Conservation (phyloP, 352 stramenopile species). For the Pythium chondricola region DNA sequence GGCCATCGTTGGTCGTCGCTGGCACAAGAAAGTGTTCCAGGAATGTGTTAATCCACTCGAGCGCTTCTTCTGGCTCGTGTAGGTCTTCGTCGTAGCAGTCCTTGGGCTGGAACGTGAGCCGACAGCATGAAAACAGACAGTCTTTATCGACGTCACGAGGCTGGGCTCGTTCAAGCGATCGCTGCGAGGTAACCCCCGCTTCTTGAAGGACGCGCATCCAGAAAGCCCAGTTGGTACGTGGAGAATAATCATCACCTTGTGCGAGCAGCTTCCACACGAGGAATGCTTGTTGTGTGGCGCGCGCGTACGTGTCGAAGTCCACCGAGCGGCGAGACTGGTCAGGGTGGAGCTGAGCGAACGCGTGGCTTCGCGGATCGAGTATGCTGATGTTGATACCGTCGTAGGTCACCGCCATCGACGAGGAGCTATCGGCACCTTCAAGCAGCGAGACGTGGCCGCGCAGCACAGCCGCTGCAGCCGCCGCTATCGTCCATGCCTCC, state of each 20-base stretch:
- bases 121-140: constrained; percentile 5
- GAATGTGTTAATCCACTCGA: constrained; percentile 4
- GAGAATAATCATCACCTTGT: not conserved
- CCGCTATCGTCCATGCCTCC: constrained; percentile 2
- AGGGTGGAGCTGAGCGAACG: not conserved
- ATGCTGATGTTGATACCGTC: constrained; percentile 8
- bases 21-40: constrained; percentile 6
- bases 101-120: constrained; percentile 3
- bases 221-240: constrained; percentile 1
- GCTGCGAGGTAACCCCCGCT: not conserved
- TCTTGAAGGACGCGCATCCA: constrained; percentile 3
- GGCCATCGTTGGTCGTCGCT: too few relatives aligned
- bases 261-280: constrained; percentile 1
- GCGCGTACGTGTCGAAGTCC: constrained; percentile 3
- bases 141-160: too few relatives aligned
- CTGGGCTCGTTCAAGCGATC: too few relatives aligned
- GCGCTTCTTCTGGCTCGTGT: not conserved
- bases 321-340: not conserved
- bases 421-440: not conserved
- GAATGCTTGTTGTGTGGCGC: not conserved
- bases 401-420: not conserved
- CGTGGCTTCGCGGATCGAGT: constrained; percentile 3
- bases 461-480: not conserved
- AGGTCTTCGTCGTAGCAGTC: constrained; percentile 14
- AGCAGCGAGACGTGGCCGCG: not conserved